Percentiles rank a stretch among this genome's conserved stretches.
Conservation (phyloP, 352 stramenopile species). For the Phytophthora nicotianae region DNA sequence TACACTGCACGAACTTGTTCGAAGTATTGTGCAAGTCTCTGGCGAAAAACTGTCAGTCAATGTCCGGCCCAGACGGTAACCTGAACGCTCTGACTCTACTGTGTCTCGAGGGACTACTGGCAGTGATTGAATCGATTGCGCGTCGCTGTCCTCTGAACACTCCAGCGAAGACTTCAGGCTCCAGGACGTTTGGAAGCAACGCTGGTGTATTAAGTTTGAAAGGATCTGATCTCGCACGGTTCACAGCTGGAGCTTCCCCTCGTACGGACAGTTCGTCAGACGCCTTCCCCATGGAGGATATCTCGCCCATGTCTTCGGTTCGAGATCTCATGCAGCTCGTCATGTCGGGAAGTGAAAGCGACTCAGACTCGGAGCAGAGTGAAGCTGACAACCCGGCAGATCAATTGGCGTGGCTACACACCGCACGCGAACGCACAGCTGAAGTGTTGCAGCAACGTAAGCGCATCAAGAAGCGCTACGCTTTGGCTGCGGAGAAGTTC, state of each 20-base stretch:
- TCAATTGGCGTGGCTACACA: conserved; percentile 82
- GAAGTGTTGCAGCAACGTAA: conserved; percentile 92
- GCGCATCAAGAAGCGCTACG: conserved; percentile 91
- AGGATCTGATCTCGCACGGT: conserved; percentile 70
- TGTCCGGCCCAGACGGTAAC: conserved; percentile 61
- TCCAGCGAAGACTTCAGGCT: conserved; percentile 24
- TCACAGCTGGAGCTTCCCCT: conserved; percentile 47
- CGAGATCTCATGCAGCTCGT: conserved; percentile 85
- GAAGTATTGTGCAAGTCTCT: conserved; percentile 96
- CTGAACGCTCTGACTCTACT: conserved; percentile 75
- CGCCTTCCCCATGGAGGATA: conserved; percentile 73
- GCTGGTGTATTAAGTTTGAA: conserved; percentile 55
- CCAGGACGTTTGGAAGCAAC: conserved; percentile 34
- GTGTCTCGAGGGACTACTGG: conserved; percentile 88
- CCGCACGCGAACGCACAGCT: conserved; percentile 82
- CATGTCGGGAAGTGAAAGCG: conserved; percentile 80
- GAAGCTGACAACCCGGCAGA: conserved; percentile 51
- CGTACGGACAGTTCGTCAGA: conserved; percentile 27
- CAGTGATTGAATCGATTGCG: conserved; percentile 95
- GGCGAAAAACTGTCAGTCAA: conserved; percentile 83
- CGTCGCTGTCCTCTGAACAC: conserved; percentile 76
- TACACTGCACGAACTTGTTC: conserved; percentile 99
- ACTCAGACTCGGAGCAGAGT: conserved; percentile 70
- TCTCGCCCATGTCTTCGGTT: conserved; percentile 85
- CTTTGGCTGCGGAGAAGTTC: conserved; percentile 93